Conservation (phyloP, 106 monocot species). For the Dioscorea alata region DNA sequence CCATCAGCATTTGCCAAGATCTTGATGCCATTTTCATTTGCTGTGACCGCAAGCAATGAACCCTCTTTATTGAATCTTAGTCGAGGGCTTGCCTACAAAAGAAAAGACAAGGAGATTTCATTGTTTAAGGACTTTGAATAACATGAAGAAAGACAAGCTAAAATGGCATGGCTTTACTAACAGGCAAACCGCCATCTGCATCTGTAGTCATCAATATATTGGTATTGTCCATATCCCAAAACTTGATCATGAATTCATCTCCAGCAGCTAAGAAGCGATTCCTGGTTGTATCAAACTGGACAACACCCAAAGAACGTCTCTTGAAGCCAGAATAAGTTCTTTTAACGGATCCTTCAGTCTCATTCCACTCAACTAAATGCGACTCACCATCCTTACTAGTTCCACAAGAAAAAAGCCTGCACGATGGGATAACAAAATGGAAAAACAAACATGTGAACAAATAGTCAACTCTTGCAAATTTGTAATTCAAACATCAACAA, state of each 20-base stretch:
- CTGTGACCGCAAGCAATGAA: slow-evolving; percentile 13
- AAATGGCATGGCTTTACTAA: slow-evolving; percentile 8
- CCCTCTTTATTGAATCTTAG: slow-evolving; percentile 19
- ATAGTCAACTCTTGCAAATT: too few species aligned
- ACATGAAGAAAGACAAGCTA: neutral
- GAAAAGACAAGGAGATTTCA: neutral
- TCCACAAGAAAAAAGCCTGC: slow-evolving; percentile 57
- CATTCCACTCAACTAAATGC: slow-evolving; percentile 58
- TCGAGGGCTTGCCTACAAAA: slow-evolving; percentile 14
- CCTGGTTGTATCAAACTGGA: slow-evolving; percentile 53
- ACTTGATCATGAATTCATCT: slow-evolving; percentile 56
- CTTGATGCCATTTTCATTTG: slow-evolving; percentile 14
- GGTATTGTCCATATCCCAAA: slow-evolving; percentile 59
- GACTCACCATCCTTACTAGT: slow-evolving; percentile 53
- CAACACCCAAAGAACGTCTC: slow-evolving; percentile 36
- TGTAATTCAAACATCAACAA: too few species aligned
- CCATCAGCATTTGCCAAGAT: slow-evolving; percentile 17
- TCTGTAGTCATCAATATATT: slow-evolving; percentile 44
- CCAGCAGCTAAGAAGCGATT: slow-evolving; percentile 56
- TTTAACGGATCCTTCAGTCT: slow-evolving; percentile 45
- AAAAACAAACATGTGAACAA: neutral
- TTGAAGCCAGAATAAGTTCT: slow-evolving; percentile 39
- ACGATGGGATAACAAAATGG: neutral
- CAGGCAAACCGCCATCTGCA: slow-evolving; percentile 38
- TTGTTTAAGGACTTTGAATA: too few species aligned